These are phyloP conservation scores for Backusella sp. DNA, from an alignment of 192 early-diverging fungal species.

Conservation along the genomic window DNA sequence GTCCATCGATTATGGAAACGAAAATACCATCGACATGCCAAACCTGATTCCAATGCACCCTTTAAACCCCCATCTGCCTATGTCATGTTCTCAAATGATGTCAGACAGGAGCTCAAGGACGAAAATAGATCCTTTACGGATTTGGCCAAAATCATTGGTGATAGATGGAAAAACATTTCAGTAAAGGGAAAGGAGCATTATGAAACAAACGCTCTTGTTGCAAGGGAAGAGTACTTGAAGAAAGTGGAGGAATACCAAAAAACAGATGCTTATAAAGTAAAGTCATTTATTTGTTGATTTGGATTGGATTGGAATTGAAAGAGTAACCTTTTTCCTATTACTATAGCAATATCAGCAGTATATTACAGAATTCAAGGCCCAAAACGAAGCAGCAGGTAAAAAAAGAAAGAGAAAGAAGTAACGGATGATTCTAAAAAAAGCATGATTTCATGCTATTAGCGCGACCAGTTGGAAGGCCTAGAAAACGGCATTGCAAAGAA, in stretches of 20 bases:
- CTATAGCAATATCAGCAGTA: conserved; percentile 40
- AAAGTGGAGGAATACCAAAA: conserved; percentile 33
- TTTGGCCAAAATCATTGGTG: conserved; percentile 45
- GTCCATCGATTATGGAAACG: conserved; percentile 28
- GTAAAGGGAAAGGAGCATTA: conserved; percentile 27
- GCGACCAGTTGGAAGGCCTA: conserved; percentile 30
- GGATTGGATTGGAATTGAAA: not conserved
- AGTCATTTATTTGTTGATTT: not conserved
- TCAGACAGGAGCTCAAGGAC: conserved; percentile 37
- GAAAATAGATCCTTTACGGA: conserved; percentile 41
- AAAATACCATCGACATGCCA: conserved; percentile 47
- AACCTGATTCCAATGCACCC: conserved; percentile 46
- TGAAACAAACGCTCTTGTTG: conserved; percentile 27
- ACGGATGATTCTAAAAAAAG: not conserved
- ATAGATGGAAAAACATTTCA: conserved; percentile 44
- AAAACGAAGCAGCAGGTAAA: conserved; percentile 36
- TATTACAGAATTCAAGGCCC: conserved; percentile 37
- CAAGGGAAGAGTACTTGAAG: conserved; percentile 36
- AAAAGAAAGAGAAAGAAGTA: not conserved
- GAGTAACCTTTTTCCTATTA: not conserved
- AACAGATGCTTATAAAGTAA: conserved; percentile 36
- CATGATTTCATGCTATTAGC: not conserved
- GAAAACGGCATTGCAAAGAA: conserved; percentile 12
- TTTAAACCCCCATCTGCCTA: conserved; percentile 48
- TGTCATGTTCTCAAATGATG: conserved; percentile 48